Evolutionary conservation across 2,329 filamentous ascomycete genomes (phyloP).

Genomic region (Penicillium occitanis): DNA sequence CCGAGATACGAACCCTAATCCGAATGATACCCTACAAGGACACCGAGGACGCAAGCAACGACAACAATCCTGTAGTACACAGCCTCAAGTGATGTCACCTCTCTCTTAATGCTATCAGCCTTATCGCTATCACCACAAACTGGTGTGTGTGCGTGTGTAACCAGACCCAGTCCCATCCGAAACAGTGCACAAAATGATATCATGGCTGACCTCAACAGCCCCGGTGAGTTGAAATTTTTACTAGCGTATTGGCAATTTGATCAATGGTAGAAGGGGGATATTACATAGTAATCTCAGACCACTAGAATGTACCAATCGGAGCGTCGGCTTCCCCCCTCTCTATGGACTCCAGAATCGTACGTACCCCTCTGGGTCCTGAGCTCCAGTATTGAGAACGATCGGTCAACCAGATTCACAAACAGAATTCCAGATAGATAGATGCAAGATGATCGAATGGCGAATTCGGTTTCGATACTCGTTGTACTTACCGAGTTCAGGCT

Average conservation of each 20-base stretch:
- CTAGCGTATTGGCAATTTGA: not conserved
- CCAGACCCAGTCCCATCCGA: not conserved
- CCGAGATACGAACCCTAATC: not conserved
- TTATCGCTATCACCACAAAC: not conserved
- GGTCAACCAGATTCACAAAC: not conserved
- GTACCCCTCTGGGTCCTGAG: not conserved
- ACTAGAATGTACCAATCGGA: not conserved
- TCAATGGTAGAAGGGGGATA: not conserved
- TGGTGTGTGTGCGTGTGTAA: not conserved
- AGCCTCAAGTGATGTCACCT: constrained; percentile 2
- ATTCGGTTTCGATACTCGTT: not conserved
- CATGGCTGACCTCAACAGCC: not conserved
- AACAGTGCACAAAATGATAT: not conserved
- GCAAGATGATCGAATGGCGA: not conserved
- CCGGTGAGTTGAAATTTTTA: not conserved
- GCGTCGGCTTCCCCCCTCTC: not conserved
- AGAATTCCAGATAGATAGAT: not conserved
- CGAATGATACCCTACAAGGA: not conserved
- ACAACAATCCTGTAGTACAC: not conserved
- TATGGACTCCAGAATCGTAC: not conserved
- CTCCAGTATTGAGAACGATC: not conserved
- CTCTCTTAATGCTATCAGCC: not conserved
- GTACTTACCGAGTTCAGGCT: not conserved
- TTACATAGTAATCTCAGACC: not conserved
- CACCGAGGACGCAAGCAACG: not conserved